Conservation (phyloP, 129 eudicot species). For the Ambrosia trifida region DNA sequence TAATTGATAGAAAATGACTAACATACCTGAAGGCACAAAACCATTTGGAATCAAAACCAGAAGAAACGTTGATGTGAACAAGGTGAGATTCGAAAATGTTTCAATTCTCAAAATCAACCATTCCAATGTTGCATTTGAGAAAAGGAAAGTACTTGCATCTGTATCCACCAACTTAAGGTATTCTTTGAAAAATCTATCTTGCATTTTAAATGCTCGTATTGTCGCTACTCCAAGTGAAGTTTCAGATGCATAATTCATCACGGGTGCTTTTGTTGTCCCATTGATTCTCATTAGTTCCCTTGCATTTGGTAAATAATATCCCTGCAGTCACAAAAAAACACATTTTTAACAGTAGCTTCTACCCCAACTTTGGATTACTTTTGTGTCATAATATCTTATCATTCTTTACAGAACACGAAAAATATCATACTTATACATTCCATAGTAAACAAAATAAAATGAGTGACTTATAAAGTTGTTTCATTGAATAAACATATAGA, state of each 20-base stretch:
- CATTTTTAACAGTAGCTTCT: neutral
- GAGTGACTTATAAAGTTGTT: neutral
- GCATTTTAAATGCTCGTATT: slow-evolving; percentile 72
- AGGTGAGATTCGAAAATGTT: slow-evolving; percentile 57
- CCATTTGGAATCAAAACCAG: slow-evolving; percentile 61
- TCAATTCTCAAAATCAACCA: slow-evolving; percentile 76
- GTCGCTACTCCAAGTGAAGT: slow-evolving; percentile 83
- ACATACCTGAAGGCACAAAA: slow-evolving; percentile 58
- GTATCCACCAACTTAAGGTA: slow-evolving; percentile 62
- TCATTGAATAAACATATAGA: neutral
- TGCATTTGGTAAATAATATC: slow-evolving; percentile 68
- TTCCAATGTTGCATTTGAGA: slow-evolving; percentile 68
- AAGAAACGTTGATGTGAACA: slow-evolving; percentile 62
- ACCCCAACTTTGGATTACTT: neutral
- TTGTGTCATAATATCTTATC: too few relatives aligned
- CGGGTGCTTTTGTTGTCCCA: slow-evolving; percentile 89
- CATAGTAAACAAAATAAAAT: neutral
- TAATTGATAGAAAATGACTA: too few relatives aligned
- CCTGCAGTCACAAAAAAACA: slow-evolving; percentile 32
- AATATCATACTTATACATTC: neutral
- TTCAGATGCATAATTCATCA: slow-evolving; percentile 76
- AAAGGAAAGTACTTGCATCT: slow-evolving; percentile 73
- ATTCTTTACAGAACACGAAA: too few relatives aligned
- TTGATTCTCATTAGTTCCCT: slow-evolving; percentile 80
- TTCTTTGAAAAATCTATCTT: slow-evolving; percentile 54